Base-by-base conservation (phyloP, 768 basidiomycete genomes). In the Hygrophorus pudorinus region DNA sequence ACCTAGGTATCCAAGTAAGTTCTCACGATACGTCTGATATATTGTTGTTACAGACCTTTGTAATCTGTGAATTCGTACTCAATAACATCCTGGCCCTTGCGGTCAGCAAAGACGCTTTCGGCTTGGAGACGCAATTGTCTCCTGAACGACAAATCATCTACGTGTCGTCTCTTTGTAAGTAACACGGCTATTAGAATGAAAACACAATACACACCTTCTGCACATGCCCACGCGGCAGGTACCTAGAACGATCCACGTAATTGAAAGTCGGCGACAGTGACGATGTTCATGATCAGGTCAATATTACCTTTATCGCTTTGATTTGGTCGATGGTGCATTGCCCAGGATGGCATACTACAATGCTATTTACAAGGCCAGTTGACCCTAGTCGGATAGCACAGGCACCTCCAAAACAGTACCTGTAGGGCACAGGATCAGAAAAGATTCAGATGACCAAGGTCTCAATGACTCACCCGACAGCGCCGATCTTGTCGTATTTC, bases 61-160 rank as follows among this genome's bases (percentile, higher is more conserved):
- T 71, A 73, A 4, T 59, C 58, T 42, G 59, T 62, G 49, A 74
- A 67, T 53, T 73, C 71, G 41, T 69, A 71, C 5, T 72, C 67
- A 0, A 72, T 58, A 38, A 55, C 51, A 2, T 59, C 60, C 27
- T 63, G 64, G 10, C 56, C 65, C 34, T 65, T 65, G 27, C 66
- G 64, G 1, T 48, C 52, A 4, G 59, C 64, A 17, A 73, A 60
- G 1, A 58, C 44, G 11, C 64, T 64, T 48, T 74, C 68, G 1
- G 60, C 53, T 42, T 65, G 41, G 16, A 54, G 47, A 16, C 67
- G 64, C 3, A 57, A 46, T 18, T 53, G 20, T 1, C 54, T 51
- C 3, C 60, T 46, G 48, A 72, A 65, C 37, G 58, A 61, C 8
- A 62, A 48, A 41, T 73, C 71, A 21, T 67, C 71, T 72, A 39